Percentiles rank a stretch among this genome's conserved stretches.
Evolutionary conservation across 129 eudicot species (phyloP).

Genomic region (Pseudognaphalium luteoalbum): DNA sequence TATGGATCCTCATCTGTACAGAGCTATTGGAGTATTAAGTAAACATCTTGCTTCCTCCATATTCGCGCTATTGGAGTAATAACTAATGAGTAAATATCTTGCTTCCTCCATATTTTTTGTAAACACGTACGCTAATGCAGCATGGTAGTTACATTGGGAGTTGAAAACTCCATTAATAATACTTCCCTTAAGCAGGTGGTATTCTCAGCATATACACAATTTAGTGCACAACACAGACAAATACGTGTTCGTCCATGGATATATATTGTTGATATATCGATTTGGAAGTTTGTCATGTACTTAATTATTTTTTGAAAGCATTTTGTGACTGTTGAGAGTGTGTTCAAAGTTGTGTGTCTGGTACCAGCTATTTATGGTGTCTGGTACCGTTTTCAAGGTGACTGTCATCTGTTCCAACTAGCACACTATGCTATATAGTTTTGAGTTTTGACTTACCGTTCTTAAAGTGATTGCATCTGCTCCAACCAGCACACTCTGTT

Average conservation of each 20-base stretch:
- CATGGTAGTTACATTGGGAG: not conserved
- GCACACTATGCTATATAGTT: too few relatives aligned
- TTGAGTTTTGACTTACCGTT: not conserved
- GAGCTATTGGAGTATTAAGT: not conserved
- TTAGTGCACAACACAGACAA: not conserved
- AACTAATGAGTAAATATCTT: not conserved
- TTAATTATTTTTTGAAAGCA: constrained; percentile 1
- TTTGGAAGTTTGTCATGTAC: constrained; percentile 3
- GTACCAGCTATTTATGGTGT: not conserved
- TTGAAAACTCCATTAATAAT: not conserved
- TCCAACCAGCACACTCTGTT: not conserved
- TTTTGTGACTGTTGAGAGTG: not conserved
- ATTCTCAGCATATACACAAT: not conserved
- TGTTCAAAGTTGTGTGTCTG: not conserved
- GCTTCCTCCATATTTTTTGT: not conserved
- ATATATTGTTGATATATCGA: not conserved
- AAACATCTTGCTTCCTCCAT: not conserved
- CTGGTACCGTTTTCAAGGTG: not conserved
- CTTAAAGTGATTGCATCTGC: too few relatives aligned
- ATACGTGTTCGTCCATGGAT: not conserved
- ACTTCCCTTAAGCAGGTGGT: not conserved
- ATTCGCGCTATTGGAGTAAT: not conserved
- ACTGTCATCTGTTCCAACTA: too few relatives aligned
- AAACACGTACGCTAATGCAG: not conserved
- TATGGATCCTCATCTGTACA: not conserved